Conservation (phyloP, 2,329 filamentous ascomycete species). For the Aphanocladium album region DNA sequence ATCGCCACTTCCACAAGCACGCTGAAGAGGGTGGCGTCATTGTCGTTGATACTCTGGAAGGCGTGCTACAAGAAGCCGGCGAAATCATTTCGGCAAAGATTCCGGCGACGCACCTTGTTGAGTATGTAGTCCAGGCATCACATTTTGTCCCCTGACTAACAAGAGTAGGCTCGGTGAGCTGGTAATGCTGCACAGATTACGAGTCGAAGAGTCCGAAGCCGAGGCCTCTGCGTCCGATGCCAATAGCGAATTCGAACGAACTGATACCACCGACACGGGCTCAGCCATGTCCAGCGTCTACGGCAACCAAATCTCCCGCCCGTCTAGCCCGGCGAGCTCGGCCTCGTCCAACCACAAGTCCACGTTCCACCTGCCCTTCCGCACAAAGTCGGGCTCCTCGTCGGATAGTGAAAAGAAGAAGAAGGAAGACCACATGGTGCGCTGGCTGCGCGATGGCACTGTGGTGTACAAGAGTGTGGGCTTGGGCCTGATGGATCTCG, state of each 20-base stretch:
- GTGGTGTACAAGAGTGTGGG: constrained; percentile 67
- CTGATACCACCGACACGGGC: constrained; percentile 29
- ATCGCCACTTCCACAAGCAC: constrained; percentile 62
- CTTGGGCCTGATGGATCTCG: constrained; percentile 61
- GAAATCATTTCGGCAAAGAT: constrained; percentile 79
- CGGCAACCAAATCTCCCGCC: constrained; percentile 22
- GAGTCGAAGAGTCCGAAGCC: constrained; percentile 35
- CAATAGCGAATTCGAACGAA: constrained; percentile 22
- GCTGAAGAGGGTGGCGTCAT: constrained; percentile 60
- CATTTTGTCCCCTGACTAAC: constrained; percentile 13
- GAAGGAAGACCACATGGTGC: constrained; percentile 45
- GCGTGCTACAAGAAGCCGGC: constrained; percentile 76
- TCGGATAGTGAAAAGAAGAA: constrained; percentile 32
- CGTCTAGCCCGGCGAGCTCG: constrained; percentile 29
- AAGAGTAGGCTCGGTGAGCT: constrained; percentile 66
- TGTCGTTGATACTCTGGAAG: constrained; percentile 72
- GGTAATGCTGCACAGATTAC: constrained; percentile 51
- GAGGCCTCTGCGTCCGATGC: constrained; percentile 26
- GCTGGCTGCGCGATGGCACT: constrained; percentile 57
- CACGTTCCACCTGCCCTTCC: constrained; percentile 28
- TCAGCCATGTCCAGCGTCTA: constrained; percentile 40
- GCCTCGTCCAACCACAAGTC: constrained; percentile 29
- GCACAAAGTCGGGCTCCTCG: constrained; percentile 24
- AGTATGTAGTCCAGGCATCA: constrained; percentile 45
- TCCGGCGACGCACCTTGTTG: constrained; percentile 70